These are phyloP conservation scores for Ceratocystis cubensis DNA, from an alignment of 2,329 filamentous ascomycete species.

Conservation along the genomic window DNA sequence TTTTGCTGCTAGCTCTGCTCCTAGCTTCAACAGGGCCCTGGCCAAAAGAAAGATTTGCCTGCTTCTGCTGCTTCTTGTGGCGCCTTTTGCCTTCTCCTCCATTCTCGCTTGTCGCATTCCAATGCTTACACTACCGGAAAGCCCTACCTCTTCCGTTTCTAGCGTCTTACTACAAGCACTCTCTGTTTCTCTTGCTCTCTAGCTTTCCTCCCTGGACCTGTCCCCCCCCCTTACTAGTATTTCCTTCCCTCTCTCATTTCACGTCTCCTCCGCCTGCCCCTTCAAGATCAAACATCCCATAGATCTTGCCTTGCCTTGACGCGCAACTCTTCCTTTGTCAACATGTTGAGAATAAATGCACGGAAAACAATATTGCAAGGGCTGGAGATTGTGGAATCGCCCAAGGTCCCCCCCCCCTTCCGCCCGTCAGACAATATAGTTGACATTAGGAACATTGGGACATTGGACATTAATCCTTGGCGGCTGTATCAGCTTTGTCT, in stretches of 20 bases:
- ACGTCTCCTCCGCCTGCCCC: not conserved
- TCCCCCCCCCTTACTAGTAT: no score
- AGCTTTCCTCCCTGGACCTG: no score
- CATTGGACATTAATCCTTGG: not conserved
- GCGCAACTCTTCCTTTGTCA: not conserved
- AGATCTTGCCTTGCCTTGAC: not conserved
- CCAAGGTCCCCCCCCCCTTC: not conserved
- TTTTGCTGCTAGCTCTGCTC: not conserved
- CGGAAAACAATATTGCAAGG: not conserved
- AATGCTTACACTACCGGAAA: slow-evolving; percentile 4
- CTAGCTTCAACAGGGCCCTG: no score
- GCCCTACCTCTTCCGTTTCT: slow-evolving; percentile 2
- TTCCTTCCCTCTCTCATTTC: no score
- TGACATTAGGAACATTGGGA: not conserved
- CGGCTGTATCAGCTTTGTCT: slow-evolving; percentile 20
- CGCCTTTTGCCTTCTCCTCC: not conserved
- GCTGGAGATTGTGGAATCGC: not conserved
- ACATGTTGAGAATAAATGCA: not conserved
- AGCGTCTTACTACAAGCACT: not conserved
- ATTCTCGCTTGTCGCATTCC: slow-evolving; percentile 1
- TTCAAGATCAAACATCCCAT: not conserved
- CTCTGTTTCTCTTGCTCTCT: not conserved
- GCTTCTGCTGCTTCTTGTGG: no score
- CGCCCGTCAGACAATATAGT: not conserved
- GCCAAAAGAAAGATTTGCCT: no score